Conservation (phyloP, 2,329 filamentous ascomycete species). For the Cytospora chrysosperma region DNA sequence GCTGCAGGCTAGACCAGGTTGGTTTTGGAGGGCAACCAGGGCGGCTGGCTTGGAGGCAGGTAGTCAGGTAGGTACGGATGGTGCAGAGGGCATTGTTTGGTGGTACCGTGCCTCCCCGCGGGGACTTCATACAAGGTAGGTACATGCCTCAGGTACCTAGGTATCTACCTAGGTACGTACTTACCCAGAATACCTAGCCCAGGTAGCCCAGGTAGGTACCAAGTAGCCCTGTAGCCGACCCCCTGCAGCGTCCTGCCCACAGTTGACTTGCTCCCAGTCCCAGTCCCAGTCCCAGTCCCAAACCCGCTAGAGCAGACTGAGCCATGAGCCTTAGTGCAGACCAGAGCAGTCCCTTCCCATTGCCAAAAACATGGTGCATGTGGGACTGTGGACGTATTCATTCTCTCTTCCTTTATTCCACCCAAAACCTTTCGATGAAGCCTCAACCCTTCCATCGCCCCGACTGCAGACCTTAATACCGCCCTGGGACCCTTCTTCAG, state of each 20-base stretch:
- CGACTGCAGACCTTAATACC: conserved; percentile 13
- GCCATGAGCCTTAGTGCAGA: not conserved
- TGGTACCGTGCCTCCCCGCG: not conserved
- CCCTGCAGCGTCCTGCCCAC: not conserved
- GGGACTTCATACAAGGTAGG: not conserved
- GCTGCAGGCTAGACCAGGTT: not conserved
- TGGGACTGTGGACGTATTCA: not conserved
- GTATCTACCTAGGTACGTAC: not conserved
- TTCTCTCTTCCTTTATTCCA: not conserved
- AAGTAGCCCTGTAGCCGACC: not conserved
- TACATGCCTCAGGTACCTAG: not conserved
- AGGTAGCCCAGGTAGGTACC: too few species aligned
- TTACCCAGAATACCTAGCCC: too few species aligned
- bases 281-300: not conserved
- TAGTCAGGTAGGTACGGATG: too few species aligned
- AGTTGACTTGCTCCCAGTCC: not conserved
- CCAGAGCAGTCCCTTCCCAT: not conserved
- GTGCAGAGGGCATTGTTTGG: too few species aligned
- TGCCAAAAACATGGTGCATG: not conserved
- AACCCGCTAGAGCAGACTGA: not conserved
- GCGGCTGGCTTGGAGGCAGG: too few species aligned
- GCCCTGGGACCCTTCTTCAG: not conserved
- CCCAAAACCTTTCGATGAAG: conserved; percentile 13
- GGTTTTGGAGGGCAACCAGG: not conserved
- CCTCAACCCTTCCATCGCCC: conserved; percentile 11